Percentiles rank a stretch among this genome's conserved stretches.
Evolutionary conservation across 73 alveolate genomes (phyloP).

Genomic region (Tetrahymena malaccensis): DNA sequence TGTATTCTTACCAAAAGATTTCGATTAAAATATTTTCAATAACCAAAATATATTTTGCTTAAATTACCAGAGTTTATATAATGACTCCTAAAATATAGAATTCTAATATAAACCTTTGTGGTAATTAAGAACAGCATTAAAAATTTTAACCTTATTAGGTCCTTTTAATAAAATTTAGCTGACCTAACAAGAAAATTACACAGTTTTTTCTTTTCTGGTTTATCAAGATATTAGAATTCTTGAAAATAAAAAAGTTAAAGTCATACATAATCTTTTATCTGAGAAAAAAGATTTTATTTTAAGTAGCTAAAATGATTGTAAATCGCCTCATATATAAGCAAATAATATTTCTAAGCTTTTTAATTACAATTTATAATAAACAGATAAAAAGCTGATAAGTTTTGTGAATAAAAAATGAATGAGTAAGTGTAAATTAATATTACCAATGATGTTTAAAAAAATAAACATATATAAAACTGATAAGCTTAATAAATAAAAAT

Average conservation of each 20-base stretch:
- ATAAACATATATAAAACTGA: too few species aligned
- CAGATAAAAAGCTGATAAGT: not conserved
- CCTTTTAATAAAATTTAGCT: not conserved
- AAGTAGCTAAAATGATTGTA: not conserved
- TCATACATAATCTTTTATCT: not conserved
- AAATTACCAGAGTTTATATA: not conserved
- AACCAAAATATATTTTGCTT: not conserved
- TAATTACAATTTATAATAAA: too few species aligned
- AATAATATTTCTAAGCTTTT: not conserved
- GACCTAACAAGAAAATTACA: not conserved
- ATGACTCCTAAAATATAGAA: not conserved
- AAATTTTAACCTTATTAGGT: not conserved
- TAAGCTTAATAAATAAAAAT: not conserved
- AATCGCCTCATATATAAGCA: not conserved
- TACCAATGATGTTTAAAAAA: too few species aligned
- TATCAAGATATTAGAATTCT: not conserved
- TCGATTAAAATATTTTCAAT: not conserved
- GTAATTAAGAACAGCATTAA: not conserved
- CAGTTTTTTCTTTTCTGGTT: not conserved
- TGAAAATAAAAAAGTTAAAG: not conserved
- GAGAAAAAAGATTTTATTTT: not conserved
- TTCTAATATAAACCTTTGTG: not conserved
- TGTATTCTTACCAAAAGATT: not conserved
- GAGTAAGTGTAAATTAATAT: too few species aligned
- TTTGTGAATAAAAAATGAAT: not conserved